A percentile compares a stretch with the other conserved stretches of the same genome.
phyloP scores from a whole-genome alignment of 2,329 filamentous ascomycete genomes.

The Aspergillus phoenicis region DNA sequence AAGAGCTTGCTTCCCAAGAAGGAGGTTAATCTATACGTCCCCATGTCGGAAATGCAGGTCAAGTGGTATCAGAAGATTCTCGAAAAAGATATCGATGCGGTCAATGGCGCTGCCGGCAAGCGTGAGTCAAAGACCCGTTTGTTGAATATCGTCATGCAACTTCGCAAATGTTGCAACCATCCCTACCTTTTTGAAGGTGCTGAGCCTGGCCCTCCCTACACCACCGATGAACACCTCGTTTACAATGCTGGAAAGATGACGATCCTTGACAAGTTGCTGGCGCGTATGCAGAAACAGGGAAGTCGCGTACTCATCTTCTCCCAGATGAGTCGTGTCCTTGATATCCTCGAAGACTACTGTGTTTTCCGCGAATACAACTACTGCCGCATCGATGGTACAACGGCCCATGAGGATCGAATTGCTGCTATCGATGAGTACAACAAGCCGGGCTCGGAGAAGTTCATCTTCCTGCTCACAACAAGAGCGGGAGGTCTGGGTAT shows the following conservation, averaged over 20 bases:
- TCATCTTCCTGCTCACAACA: slow-evolving; percentile 92
- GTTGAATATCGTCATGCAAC: slow-evolving; percentile 98
- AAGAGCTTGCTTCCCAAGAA: slow-evolving; percentile 98
- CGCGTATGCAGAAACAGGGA: slow-evolving; percentile 78
- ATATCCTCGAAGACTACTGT: slow-evolving; percentile 97
- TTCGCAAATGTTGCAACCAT: slow-evolving; percentile 98
- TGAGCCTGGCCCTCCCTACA: slow-evolving; percentile 95
- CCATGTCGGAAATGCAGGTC: slow-evolving; percentile 98
- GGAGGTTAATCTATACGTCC: slow-evolving; percentile 93
- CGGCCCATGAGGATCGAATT: slow-evolving; percentile 96
- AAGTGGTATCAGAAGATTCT: slow-evolving; percentile 99
- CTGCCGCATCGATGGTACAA: slow-evolving; percentile 95
- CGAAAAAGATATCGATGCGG: slow-evolving; percentile 97
- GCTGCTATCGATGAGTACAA: slow-evolving; percentile 98
- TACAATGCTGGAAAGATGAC: slow-evolving; percentile 97
- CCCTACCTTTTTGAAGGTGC: slow-evolving; percentile 97
- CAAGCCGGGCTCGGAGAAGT: slow-evolving; percentile 91
- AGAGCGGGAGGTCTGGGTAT: slow-evolving; percentile 95
- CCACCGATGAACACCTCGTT: slow-evolving; percentile 93
- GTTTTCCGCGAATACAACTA: slow-evolving; percentile 95
- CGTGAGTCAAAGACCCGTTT: slow-evolving; percentile 96
- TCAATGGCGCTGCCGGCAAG: slow-evolving; percentile 94
- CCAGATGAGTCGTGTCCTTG: slow-evolving; percentile 95
- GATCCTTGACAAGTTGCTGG: slow-evolving; percentile 88
- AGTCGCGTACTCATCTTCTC: slow-evolving; percentile 98